phyloP scores from a whole-genome alignment of 179 eudicot genomes.

The Silene noctiflora region DNA sequence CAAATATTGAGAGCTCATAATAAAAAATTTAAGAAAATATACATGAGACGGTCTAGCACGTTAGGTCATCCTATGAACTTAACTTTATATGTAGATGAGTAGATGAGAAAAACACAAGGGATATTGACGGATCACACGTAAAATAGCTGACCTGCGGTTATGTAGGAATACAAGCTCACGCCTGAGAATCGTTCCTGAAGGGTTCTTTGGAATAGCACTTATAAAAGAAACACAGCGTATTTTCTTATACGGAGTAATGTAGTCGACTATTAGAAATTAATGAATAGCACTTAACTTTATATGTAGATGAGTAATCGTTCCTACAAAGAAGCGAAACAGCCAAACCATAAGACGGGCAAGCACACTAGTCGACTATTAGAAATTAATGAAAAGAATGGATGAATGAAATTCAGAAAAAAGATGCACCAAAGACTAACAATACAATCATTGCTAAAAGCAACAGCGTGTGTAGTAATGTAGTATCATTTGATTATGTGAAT shows the following conservation, averaged over 20 bases:
- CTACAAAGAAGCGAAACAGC: background rate
- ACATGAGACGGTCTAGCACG: background rate
- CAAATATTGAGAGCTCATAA: background rate
- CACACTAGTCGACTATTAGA: too few relatives aligned
- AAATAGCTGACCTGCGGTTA: background rate
- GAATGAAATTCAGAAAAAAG: background rate
- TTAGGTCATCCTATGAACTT: background rate
- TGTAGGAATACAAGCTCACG: background rate
- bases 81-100: too few relatives aligned
- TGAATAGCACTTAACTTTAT: too few relatives aligned
- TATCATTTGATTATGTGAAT: too few relatives aligned
- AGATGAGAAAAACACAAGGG: background rate
- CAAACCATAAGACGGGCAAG: background rate
- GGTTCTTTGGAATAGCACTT: too few relatives aligned
- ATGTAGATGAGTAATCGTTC: too few relatives aligned
- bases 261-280: too few relatives aligned
- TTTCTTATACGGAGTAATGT: constrained; percentile 90
- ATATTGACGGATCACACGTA: background rate
- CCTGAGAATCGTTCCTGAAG: too few relatives aligned
- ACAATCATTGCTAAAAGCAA: background rate
- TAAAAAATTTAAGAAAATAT: too few relatives aligned
- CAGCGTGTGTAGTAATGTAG: too few relatives aligned
- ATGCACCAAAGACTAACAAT: background rate
- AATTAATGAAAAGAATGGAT: background rate
- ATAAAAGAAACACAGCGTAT: constrained; percentile 71